Evolutionary conservation across 192 early-diverging fungal genomes (phyloP).

Genomic region (Entomortierella parvispora): DNA sequence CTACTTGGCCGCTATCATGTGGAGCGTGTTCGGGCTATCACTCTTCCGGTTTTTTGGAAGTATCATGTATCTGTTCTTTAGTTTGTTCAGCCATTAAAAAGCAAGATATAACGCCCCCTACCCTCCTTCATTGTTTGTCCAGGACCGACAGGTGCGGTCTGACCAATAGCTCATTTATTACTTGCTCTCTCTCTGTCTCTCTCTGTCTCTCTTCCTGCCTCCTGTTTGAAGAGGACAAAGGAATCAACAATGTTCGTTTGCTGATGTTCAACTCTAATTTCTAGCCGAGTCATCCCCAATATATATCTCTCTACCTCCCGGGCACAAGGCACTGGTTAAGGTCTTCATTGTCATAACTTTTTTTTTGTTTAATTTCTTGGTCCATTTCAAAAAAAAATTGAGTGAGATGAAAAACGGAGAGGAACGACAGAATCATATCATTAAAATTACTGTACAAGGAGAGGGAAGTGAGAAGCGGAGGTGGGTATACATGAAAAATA

Average conservation of each 20-base stretch:
- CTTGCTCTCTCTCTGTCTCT: too few relatives aligned
- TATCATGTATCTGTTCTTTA: slow-evolving; percentile 71
- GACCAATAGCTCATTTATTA: too few relatives aligned
- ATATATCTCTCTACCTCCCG: neutral
- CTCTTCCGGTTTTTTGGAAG: slow-evolving; percentile 77
- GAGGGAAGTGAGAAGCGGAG: neutral
- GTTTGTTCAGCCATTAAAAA: slow-evolving; percentile 59
- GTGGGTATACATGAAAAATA: neutral
- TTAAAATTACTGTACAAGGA: slow-evolving; percentile 30
- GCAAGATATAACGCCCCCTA: neutral
- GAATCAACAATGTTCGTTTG: neutral
- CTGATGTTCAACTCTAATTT: neutral
- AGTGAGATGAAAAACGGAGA: too few relatives aligned
- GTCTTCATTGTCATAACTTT: neutral
- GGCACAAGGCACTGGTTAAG: neutral
- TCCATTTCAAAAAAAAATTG: too few relatives aligned
- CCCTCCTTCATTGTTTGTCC: neutral
- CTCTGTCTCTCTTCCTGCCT: too few relatives aligned
- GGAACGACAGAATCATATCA: slow-evolving; percentile 25
- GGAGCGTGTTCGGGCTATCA: slow-evolving; percentile 76
- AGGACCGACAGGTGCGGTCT: too few relatives aligned
- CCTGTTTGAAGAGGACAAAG: too few relatives aligned
- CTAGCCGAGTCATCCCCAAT: neutral
- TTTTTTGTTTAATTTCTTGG: neutral
- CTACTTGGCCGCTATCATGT: slow-evolving; percentile 79